Base-by-base conservation (phyloP, 495 filamentous ascomycete species). In the Hamigera avellanea region DNA sequence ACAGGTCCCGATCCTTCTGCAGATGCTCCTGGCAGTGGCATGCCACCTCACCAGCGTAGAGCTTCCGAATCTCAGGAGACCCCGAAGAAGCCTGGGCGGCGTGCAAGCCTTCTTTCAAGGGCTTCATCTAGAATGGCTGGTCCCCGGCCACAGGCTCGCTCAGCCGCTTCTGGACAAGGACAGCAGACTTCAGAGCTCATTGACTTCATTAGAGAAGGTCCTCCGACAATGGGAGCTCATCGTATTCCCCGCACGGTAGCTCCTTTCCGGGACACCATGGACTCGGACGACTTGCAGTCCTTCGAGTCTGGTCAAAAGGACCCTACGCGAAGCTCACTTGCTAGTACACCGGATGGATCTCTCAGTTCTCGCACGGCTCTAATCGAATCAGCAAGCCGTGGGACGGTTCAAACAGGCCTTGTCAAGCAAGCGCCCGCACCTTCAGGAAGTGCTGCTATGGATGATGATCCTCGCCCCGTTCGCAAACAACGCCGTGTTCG, bases 151-250 rank as follows among this genome's bases (percentile, higher is more conserved):
- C 75, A 86, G 59, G 78, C 86, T 41, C 80, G 87, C 13, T 73
- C 78, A 42, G 72, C 86, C n/a, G 62, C 70, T 19, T 66, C 72
- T 14, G 61, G 73, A 16, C 62, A 63, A 18, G 70, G 67, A 28
- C 76, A 77, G 32, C 72, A 76, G 45, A 93, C 76, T 32, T 79
- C 80, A 2, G 91, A 94, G 41, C 60, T 98, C 26, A 93, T 95
- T 35, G 86, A 96, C 48, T 96, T 96, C 60, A 88, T 98, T 36
- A 78, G 87, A 33, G 77, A 83, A 55, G 83, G 89, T 1, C 80
- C 89, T 6, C 75, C 78, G 0, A 64, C 57, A 35, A 52, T 51
- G 8, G 64, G 65, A 18, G 52, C 66, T 36, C 83, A 73, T 33
- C 75, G 83, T 19, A 87, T 88, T 44, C 80, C 86, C 19, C 83